These are phyloP conservation scores for Oenanthe sinensis DNA, from an alignment of 129 eudicot species.

Conservation along the genomic window DNA sequence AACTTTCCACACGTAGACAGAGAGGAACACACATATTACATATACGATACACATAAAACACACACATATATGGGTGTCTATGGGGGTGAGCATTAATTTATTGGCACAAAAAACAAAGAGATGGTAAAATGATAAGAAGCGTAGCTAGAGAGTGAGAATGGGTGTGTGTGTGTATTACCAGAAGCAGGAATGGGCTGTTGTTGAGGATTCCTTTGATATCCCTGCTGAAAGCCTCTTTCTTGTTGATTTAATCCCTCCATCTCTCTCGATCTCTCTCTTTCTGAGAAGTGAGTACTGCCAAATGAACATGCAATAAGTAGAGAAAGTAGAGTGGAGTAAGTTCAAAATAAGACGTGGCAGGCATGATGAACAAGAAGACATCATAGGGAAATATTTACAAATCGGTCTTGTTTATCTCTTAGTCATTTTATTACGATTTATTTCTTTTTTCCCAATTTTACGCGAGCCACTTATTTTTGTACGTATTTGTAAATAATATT, in stretches of 20 bases:
- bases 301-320: neutral
- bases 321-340: neutral
- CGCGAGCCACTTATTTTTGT: no score
- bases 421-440: neutral
- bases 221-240: neutral
- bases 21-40: no score
- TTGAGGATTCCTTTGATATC: neutral
- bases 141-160: neutral
- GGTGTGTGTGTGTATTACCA: neutral
- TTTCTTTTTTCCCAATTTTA: no score
- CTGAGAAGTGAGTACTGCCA: neutral
- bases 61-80: no score
- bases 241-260: neutral
- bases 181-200: neutral
- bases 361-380: conserved; percentile 4
- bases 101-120: no score
- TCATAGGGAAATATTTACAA: neutral
- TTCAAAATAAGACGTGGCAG: neutral
- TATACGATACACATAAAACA: neutral
- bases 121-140: neutral
- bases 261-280: neutral
- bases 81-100: no score
- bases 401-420: neutral
- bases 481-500: no score
- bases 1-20: no score